Percentiles rank a stretch among this genome's conserved stretches.
phyloP scores from a whole-genome alignment of 176 grass and related monocot genomes.

The Eleusine indica region DNA sequence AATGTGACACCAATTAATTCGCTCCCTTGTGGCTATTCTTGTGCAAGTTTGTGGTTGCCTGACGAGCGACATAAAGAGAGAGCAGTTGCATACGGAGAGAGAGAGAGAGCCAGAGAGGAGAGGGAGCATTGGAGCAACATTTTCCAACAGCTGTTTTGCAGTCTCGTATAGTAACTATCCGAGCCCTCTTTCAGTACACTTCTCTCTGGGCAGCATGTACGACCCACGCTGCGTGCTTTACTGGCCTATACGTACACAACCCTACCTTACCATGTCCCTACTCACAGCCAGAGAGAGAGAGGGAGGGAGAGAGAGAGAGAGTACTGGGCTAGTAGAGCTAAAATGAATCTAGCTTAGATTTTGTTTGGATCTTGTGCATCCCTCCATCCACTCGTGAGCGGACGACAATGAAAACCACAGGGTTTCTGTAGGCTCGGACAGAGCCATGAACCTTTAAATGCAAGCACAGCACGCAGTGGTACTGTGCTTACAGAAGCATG shows the following conservation, averaged over 20 bases:
- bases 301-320: conserved; percentile 16
- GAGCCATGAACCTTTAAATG: conserved; percentile 52
- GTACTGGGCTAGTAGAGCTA: background rate
- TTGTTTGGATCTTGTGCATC: conserved; percentile 88
- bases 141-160: conserved; percentile 70
- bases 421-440: conserved; percentile 34
- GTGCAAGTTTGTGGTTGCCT: conserved; percentile 46
- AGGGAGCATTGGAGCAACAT: conserved; percentile 35
- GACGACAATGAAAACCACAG: conserved; percentile 64
- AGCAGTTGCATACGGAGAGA: background rate
- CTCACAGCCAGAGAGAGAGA: background rate
- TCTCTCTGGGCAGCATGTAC: conserved; percentile 69
- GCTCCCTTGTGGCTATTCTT: background rate
- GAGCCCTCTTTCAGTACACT: conserved; percentile 54
- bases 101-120: background rate
- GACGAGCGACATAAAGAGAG: conserved; percentile 56
- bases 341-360: conserved; percentile 75
- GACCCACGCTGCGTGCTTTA: conserved; percentile 35
- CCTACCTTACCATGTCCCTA: conserved; percentile 20
- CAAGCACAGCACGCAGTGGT: conserved; percentile 40
- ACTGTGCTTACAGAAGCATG: conserved; percentile 49
- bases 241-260: conserved; percentile 16
- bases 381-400: conserved; percentile 66
- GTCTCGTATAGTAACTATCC: conserved; percentile 84
- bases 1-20: conserved; percentile 1